These are phyloP conservation scores for Stephania cephalantha DNA, from an alignment of 164 flowering plant species.

Conservation along the genomic window DNA sequence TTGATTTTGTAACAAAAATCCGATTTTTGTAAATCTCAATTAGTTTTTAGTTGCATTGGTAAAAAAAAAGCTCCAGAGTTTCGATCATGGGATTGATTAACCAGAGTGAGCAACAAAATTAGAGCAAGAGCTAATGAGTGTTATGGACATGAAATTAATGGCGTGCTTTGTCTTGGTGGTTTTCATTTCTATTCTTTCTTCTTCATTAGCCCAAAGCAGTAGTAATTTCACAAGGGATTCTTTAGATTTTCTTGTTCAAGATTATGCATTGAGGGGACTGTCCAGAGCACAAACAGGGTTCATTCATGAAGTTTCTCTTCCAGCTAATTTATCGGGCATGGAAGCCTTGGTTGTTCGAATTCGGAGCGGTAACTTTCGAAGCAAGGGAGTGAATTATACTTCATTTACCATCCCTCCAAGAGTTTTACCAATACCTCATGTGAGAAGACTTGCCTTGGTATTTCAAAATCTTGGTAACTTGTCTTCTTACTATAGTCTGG, in stretches of 20 bases:
- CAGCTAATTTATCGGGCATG: not conserved
- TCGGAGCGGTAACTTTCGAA: not conserved
- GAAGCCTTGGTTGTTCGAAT: not conserved
- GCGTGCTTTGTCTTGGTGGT: not conserved
- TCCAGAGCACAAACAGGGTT: not conserved
- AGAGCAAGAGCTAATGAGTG: no score
- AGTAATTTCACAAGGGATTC: not conserved
- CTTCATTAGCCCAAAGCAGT: not conserved
- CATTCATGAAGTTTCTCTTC: not conserved
- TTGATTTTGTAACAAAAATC: not conserved
- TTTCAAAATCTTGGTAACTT: not conserved
- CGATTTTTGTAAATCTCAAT: not conserved
- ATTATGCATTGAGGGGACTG: not conserved
- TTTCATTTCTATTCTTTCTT: not conserved
- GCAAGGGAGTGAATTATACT: not conserved
- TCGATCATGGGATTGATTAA: not conserved
- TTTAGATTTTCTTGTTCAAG: not conserved
- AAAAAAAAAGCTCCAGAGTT: not conserved
- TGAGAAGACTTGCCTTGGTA: not conserved
- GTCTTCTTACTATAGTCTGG: constrained; percentile 1
- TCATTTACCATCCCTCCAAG: not conserved
- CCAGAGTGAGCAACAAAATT: not conserved
- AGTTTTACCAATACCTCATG: not conserved
- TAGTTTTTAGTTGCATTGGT: not conserved
- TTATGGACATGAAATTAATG: not conserved